These are phyloP conservation scores for Oemleria cerasiformis DNA, from an alignment of 306 rosid species.

Conservation along the genomic window DNA sequence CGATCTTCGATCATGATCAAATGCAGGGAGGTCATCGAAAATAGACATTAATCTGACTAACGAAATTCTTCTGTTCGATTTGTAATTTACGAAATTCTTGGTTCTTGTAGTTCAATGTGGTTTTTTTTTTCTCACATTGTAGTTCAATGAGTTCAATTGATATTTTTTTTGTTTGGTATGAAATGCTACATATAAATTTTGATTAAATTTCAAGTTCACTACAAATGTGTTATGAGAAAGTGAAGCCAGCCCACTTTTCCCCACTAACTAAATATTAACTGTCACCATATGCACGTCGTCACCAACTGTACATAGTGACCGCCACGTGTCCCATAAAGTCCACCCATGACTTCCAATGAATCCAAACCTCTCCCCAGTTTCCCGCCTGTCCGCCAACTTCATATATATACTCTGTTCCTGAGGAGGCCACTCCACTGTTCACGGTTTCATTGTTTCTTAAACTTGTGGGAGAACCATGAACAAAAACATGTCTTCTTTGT, in stretches of 20 bases:
- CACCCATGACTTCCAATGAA: constrained; percentile 10
- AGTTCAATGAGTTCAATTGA: neutral
- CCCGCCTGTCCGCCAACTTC: neutral
- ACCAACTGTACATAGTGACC: constrained; percentile 4
- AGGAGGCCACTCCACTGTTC: neutral
- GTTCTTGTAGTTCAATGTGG: too few relatives aligned
- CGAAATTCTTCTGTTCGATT: neutral
- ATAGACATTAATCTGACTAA: neutral
- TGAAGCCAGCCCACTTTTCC: too few relatives aligned
- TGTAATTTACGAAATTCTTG: neutral
- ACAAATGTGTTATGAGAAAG: too few relatives aligned
- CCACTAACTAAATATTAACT: constrained; percentile 8
- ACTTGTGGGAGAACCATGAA: neutral
- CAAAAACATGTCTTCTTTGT: constrained; percentile 30
- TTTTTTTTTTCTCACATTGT: too few relatives aligned
- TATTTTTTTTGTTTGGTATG: too few relatives aligned
- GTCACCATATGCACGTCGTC: constrained; percentile 18
- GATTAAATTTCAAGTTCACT: neutral
- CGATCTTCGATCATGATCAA: neutral
- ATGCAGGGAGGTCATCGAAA: neutral
- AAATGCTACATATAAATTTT: neutral
- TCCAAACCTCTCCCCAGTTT: neutral
- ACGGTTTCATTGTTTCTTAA: constrained; percentile 7
- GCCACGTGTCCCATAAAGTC: constrained; percentile 13
- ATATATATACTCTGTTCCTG: constrained; percentile 1